phyloP scores from a whole-genome alignment of 163 green algal genomes.

The Scenedesmus sp. region DNA sequence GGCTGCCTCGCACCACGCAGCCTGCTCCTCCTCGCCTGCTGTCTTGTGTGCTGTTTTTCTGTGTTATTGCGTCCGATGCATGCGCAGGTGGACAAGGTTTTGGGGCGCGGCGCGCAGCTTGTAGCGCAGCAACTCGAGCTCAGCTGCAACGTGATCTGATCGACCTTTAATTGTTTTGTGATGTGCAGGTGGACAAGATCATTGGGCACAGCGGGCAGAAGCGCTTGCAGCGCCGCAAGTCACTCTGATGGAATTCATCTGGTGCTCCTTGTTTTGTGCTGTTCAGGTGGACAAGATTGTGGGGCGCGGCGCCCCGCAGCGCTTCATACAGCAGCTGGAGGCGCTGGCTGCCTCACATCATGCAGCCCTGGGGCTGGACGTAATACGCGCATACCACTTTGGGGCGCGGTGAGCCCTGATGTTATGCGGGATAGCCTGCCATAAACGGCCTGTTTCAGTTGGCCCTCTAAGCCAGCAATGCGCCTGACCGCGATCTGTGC shows the following conservation, averaged over 20 bases:
- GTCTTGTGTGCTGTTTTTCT: too few relatives aligned
- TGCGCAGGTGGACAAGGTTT: too few relatives aligned
- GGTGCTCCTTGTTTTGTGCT: neutral
- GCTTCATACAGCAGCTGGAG: conserved; percentile 68
- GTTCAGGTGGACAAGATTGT: conserved; percentile 82
- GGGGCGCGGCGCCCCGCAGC: conserved; percentile 68
- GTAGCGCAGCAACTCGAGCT: too few relatives aligned
- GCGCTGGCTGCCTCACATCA: conserved; percentile 69
- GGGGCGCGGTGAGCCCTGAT: conserved; percentile 15
- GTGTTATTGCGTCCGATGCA: too few relatives aligned
- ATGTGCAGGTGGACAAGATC: conserved; percentile 61
- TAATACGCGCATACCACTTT: conserved; percentile 67
- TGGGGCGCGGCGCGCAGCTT: too few relatives aligned
- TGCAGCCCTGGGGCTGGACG: conserved; percentile 47
- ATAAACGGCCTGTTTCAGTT: too few relatives aligned
- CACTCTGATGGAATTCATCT: too few relatives aligned
- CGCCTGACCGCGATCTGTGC: conserved; percentile 63
- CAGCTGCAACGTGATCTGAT: neutral
- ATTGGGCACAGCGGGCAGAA: conserved; percentile 71
- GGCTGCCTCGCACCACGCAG: conserved; percentile 65
- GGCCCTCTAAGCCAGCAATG: neutral
- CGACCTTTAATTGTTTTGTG: neutral
- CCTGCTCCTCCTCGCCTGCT: too few relatives aligned
- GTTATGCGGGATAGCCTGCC: neutral
- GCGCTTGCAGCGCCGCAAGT: conserved; percentile 49